Conservation (phyloP, 1,284 basidiomycete species). For the Austroboletus rostrupii region DNA sequence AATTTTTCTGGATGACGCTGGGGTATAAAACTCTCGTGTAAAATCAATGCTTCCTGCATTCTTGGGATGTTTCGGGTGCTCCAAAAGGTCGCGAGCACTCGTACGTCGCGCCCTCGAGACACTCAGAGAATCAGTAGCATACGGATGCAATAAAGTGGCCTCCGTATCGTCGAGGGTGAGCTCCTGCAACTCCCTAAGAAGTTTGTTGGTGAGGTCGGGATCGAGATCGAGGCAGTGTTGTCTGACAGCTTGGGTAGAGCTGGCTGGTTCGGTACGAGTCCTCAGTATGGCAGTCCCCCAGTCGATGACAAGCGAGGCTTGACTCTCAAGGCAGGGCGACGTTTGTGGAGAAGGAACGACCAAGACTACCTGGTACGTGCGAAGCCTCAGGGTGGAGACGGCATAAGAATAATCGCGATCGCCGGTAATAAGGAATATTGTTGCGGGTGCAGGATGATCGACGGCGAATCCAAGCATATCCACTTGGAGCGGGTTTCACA, state of each 20-base stretch:
- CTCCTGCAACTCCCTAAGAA: slow-evolving; percentile 22
- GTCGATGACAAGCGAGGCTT: slow-evolving; percentile 52
- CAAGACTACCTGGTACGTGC: slow-evolving; percentile 41
- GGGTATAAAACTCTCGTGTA: slow-evolving; percentile 3
- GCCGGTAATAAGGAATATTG: slow-evolving; percentile 43
- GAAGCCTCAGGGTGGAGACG: slow-evolving; percentile 37
- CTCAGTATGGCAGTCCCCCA: slow-evolving; percentile 47
- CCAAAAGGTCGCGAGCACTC: slow-evolving; percentile 25
- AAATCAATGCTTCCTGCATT: slow-evolving; percentile 7
- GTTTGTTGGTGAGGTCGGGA: slow-evolving; percentile 15
- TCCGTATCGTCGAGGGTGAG: slow-evolving; percentile 14
- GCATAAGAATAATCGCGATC: slow-evolving; percentile 48
- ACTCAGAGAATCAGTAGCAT: slow-evolving; percentile 1
- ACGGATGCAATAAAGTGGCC: not conserved
- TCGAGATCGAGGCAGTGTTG: slow-evolving; percentile 29
- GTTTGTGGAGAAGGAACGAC: slow-evolving; percentile 37
- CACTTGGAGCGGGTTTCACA: slow-evolving; percentile 27
- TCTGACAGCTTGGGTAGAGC: slow-evolving; percentile 14
- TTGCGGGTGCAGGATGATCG: slow-evolving; percentile 43
- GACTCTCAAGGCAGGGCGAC: slow-evolving; percentile 47
- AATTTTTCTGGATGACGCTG: slow-evolving; percentile 10
- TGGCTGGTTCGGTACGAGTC: slow-evolving; percentile 18
- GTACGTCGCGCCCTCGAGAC: slow-evolving; percentile 15
- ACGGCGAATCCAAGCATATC: slow-evolving; percentile 48
- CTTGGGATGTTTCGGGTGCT: slow-evolving; percentile 12